Evolutionary conservation across 306 rosid species (phyloP).

Genomic region (Alnus glutinosa): DNA sequence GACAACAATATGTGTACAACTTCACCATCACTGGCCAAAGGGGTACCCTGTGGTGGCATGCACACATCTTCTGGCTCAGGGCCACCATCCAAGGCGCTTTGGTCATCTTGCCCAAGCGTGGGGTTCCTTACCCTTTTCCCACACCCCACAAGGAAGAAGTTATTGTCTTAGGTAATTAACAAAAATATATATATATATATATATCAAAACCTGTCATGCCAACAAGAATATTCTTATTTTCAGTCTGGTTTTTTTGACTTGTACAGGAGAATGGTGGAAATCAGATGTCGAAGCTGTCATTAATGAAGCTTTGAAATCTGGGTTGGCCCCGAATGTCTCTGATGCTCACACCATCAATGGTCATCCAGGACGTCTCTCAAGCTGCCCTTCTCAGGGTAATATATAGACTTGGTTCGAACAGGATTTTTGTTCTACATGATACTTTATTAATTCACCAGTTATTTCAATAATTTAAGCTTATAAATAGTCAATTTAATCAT

Average conservation of each 20-base stretch:
- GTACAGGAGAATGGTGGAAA: conserved; percentile 95
- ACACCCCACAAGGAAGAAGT: conserved; percentile 62
- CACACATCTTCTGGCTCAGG: conserved; percentile 90
- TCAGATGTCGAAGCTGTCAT: conserved; percentile 78
- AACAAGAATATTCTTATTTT: neutral
- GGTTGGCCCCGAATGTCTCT: conserved; percentile 80
- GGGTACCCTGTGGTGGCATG: conserved; percentile 91
- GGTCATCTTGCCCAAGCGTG: conserved; percentile 74
- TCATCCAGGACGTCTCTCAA: conserved; percentile 51
- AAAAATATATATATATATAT: too few relatives aligned
- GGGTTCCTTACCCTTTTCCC: conserved; percentile 93
- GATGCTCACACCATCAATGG: conserved; percentile 88
- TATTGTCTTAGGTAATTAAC: conserved; percentile 44
- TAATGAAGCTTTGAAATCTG: conserved; percentile 77
- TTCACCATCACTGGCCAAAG: conserved; percentile 88
- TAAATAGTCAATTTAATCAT: too few relatives aligned
- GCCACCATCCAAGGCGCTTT: conserved; percentile 82
- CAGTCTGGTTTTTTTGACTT: conserved; percentile 11
- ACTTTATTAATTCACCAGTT: too few relatives aligned
- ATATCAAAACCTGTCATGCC: too few relatives aligned
- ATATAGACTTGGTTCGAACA: neutral
- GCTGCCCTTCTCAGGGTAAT: conserved; percentile 60
- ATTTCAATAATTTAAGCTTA: too few relatives aligned
- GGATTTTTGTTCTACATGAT: too few relatives aligned
- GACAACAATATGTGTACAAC: conserved; percentile 59